These are phyloP conservation scores for Flaveria linearis DNA, from an alignment of 129 eudicot genomes.

Conservation along the genomic window DNA sequence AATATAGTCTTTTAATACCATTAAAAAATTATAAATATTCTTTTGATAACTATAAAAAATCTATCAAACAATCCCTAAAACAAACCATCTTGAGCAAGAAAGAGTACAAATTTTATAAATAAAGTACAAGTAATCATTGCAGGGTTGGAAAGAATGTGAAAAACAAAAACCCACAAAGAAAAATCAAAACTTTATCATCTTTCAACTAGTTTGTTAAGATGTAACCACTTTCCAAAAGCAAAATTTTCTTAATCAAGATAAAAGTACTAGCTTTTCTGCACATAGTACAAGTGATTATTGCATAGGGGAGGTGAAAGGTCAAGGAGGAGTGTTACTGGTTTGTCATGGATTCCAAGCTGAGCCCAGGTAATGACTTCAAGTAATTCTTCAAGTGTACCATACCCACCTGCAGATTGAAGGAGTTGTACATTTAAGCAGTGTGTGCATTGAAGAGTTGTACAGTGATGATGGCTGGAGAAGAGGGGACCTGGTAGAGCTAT, in stretches of 20 bases:
- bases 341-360: constrained; percentile 85
- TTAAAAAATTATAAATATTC: too few species aligned
- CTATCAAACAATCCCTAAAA: too few species aligned
- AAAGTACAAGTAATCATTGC: constrained; percentile 23
- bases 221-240: too few species aligned
- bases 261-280: constrained; percentile 3
- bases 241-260: background rate
- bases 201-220: too few species aligned
- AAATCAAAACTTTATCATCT: background rate
- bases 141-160: background rate
- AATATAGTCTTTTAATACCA: too few species aligned
- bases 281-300: background rate
- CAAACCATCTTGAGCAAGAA: background rate
- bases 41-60: too few species aligned
- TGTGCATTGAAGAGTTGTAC: constrained; percentile 32
- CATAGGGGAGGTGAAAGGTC: background rate
- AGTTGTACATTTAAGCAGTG: constrained; percentile 19
- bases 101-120: constrained; percentile 11
- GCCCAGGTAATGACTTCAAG: constrained; percentile 86
- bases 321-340: constrained; percentile 49
- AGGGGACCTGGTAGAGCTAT: constrained; percentile 72
- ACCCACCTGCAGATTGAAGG: constrained; percentile 52
- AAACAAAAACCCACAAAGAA: background rate
- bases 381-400: constrained; percentile 79
- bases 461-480: constrained; percentile 10